Evolutionary conservation across 768 basidiomycete genomes (phyloP), one percentile per base, ranked within the genome.

Genomic region (Tubosaeta sp.): DNA sequence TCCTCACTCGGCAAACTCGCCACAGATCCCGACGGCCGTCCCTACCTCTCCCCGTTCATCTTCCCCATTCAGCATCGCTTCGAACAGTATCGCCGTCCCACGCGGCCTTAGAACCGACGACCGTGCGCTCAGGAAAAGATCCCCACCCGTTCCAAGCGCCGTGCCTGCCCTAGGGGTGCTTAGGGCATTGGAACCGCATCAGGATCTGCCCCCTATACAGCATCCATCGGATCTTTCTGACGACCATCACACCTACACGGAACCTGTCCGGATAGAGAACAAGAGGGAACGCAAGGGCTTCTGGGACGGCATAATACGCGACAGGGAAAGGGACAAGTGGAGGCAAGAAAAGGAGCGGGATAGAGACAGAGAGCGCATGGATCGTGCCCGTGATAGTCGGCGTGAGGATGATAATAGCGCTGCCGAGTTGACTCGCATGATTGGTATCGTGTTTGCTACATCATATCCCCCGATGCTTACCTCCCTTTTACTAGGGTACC

Each of bases 381-480:
- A 76, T 54, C 58, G 71, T 66, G 47, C 62, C 13, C 61, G 66
- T 22, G 29, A 29, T 29, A 29, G 29, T 29, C 29, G 29, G 29
- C 63, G 68, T 19, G 72, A 71, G 45, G 75, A 76, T 38, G 82
- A 83, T 27, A 74, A 75, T 4, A 61, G 68, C 8, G 72, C 73
- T 13, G 76, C 75, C 5, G 83, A 84, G 54, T 69, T 88, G 14
- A 86, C 83, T 16, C 74, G 82, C 50, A 84, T 86, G 84, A 88
- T 88, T 54, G 86, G 86, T 86, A 59, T 52, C 70, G 48, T 32
- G 61, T 27, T 29, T 35, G 47, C 26, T 29, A 22, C 42, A 25
- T 45, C 14, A 35, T 7, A 1, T 16, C 1, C 42, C 45, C 50
- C 44, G 10, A 12, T 32, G 13, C 45, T 57, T 17, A 57, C 53